Conservation (phyloP, 2,329 filamentous ascomycete species). For the Aspergillus glaucus region DNA sequence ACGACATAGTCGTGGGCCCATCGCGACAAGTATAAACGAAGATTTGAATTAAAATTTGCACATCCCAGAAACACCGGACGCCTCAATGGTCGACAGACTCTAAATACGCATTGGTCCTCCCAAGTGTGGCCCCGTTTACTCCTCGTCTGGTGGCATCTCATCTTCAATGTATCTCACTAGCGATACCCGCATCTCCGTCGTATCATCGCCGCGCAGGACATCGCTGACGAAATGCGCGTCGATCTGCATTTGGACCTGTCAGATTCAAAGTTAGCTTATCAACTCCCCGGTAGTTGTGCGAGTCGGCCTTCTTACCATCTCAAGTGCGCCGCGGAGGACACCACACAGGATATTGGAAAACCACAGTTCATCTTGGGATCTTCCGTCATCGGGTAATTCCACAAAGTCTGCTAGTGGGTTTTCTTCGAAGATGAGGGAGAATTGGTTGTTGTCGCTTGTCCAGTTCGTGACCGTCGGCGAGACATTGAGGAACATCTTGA, state of each 20-base stretch:
- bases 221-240: constrained; percentile 96
- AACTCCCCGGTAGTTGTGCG: constrained; percentile 7
- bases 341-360: constrained; percentile 97
- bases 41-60: background rate
- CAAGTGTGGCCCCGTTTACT: constrained; percentile 48
- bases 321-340: constrained; percentile 79
- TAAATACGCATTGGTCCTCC: constrained; percentile 2
- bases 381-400: constrained; percentile 89
- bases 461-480: constrained; percentile 90
- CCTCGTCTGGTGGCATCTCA: constrained; percentile 92
- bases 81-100: constrained; percentile 4
- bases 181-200: constrained; percentile 92
- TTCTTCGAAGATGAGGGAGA: constrained; percentile 93
- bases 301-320: constrained; percentile 66
- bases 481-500: constrained; percentile 98
- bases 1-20: background rate
- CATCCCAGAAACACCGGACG: constrained; percentile 21
- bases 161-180: constrained; percentile 94
- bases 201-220: constrained; percentile 84
- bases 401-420: constrained; percentile 97
- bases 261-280: constrained; percentile 12
- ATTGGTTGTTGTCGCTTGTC: constrained; percentile 93
- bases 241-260: constrained; percentile 86
- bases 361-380: constrained; percentile 95
- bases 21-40: background rate